A percentile compares a stretch with the other conserved stretches of the same genome.
These are phyloP conservation scores for Eucalyptus tenuipes DNA, from an alignment of 345 rosid species.

Conservation along the genomic window DNA sequence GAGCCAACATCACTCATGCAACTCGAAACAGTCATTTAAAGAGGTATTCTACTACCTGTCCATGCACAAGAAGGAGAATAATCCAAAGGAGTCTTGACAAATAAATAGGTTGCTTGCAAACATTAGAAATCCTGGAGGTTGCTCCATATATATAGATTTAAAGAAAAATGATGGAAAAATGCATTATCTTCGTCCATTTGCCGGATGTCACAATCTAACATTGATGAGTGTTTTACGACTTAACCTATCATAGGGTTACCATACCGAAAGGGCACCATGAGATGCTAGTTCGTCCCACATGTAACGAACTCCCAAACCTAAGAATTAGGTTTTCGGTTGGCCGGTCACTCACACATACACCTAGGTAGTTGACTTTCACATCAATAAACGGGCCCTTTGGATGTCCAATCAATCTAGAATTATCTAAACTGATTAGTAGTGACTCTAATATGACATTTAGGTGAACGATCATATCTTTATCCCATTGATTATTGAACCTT, in stretches of 20 bases:
- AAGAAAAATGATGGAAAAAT: background rate
- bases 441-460: background rate
- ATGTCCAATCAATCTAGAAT: background rate
- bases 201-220: background rate
- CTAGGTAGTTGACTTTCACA: background rate
- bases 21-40: background rate
- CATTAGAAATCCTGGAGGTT: background rate
- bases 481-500: background rate
- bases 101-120: background rate
- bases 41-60: background rate
- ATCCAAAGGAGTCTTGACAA: background rate
- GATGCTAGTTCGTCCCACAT: rapidly evolving
- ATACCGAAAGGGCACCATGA: rapidly evolving
- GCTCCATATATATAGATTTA: background rate
- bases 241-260: background rate
- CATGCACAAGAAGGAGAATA: too few relatives aligned
- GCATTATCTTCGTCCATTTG: background rate
- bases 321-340: background rate
- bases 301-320: background rate
- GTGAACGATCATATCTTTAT: background rate
- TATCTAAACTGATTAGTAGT: background rate
- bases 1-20: background rate
- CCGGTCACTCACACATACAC: background rate
- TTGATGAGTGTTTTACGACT: background rate
- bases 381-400: background rate